phyloP scores from a whole-genome alignment of 352 stramenopile genomes.

The Phytopythium cucurbitacearum region DNA sequence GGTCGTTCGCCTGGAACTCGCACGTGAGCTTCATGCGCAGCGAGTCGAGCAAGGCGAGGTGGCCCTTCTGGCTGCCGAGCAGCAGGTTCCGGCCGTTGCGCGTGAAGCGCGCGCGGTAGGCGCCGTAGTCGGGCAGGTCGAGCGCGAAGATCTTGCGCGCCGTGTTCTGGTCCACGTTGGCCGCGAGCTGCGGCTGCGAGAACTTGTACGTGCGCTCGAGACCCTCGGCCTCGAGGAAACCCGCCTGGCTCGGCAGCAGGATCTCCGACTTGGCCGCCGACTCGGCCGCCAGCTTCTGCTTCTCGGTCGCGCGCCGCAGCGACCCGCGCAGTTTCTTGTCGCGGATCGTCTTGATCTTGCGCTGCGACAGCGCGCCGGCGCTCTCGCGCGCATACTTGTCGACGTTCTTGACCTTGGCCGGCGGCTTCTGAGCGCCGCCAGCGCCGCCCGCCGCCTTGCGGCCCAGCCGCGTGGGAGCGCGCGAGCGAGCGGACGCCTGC shows the following conservation, averaged over 20 bases:
- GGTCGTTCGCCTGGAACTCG: constrained; percentile 94
- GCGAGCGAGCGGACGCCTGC: constrained; percentile 33
- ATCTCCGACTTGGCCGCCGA: constrained; percentile 90
- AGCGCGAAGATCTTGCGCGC: constrained; percentile 95
- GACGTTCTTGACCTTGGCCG: constrained; percentile 49
- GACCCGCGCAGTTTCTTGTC: constrained; percentile 88
- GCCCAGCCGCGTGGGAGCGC: constrained; percentile 56
- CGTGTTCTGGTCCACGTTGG: constrained; percentile 93
- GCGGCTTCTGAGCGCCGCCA: constrained; percentile 3
- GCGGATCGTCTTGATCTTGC: constrained; percentile 65
- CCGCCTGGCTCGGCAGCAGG: constrained; percentile 80
- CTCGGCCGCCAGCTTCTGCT: constrained; percentile 81
- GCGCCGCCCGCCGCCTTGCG: constrained; percentile 19
- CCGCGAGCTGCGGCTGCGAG: constrained; percentile 85
- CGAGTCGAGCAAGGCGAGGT: constrained; percentile 94
- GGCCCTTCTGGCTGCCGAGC: constrained; percentile 91
- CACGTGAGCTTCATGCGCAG: constrained; percentile 88
- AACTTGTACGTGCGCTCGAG: constrained; percentile 97
- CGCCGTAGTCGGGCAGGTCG: constrained; percentile 88
- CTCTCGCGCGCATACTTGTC: constrained; percentile 61
- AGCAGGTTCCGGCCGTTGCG: constrained; percentile 94
- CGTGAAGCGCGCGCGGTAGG: constrained; percentile 94
- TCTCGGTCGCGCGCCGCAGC: constrained; percentile 64
- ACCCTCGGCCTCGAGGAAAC: constrained; percentile 92
- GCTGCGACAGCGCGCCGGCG: constrained; percentile 44